A percentile compares a stretch with the other conserved stretches of the same genome.
Evolutionary conservation across 495 filamentous ascomycete genomes (phyloP).

Genomic region (Cercophora scortea): DNA sequence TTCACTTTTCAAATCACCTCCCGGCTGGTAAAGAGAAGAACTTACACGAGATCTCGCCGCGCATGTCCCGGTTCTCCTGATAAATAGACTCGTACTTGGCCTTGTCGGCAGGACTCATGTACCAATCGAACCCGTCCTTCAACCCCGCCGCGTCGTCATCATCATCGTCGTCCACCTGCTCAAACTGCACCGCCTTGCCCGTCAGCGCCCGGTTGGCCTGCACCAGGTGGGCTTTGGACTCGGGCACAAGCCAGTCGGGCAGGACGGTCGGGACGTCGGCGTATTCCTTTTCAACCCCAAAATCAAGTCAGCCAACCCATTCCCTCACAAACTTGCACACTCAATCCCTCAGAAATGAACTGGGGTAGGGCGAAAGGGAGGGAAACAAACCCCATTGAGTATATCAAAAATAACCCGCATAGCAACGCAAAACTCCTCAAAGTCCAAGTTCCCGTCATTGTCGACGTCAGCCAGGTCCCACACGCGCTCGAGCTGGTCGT

Average conservation of each 20-base stretch:
- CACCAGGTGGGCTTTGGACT: slow-evolving; percentile 92
- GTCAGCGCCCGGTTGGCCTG: slow-evolving; percentile 79
- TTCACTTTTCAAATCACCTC: background rate
- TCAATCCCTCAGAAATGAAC: too few relatives aligned
- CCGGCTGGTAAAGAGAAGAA: slow-evolving; percentile 1
- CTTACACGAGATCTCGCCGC: slow-evolving; percentile 78
- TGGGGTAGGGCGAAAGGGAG: background rate
- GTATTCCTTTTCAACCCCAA: slow-evolving; percentile 69
- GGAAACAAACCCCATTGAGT: slow-evolving; percentile 68
- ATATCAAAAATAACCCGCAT: slow-evolving; percentile 97
- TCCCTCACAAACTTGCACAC: background rate
- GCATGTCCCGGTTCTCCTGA: slow-evolving; percentile 72
- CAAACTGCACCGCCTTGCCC: slow-evolving; percentile 67
- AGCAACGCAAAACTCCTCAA: slow-evolving; percentile 98
- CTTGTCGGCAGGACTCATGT: slow-evolving; percentile 88
- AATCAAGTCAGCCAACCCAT: background rate
- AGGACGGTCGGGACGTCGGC: slow-evolving; percentile 71
- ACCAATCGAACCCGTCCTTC: slow-evolving; percentile 98
- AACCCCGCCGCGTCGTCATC: slow-evolving; percentile 75
- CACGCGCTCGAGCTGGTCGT: slow-evolving; percentile 91
- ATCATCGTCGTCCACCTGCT: slow-evolving; percentile 62
- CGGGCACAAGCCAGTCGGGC: slow-evolving; percentile 93
- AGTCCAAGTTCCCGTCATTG: slow-evolving; percentile 91
- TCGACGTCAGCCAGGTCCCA: slow-evolving; percentile 98
- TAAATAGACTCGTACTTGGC: slow-evolving; percentile 95